These are phyloP conservation scores for Pterulicium gracile DNA, from an alignment of 1,284 basidiomycete species.

Conservation along the genomic window DNA sequence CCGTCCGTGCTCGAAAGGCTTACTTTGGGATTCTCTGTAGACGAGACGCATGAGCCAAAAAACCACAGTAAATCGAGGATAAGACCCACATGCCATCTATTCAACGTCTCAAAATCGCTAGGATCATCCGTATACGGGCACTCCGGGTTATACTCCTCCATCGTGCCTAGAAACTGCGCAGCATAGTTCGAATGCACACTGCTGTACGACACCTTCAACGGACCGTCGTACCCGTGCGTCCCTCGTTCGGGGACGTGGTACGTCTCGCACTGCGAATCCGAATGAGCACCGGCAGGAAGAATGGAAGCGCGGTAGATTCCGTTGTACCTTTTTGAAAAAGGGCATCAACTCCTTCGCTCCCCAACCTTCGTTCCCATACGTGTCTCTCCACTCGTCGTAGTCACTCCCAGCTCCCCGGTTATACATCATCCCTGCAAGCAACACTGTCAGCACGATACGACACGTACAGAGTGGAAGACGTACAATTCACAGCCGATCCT, in stretches of 20 bases:
- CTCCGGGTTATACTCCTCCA: constrained; percentile 30
- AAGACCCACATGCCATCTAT: constrained; percentile 34
- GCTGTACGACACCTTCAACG: constrained; percentile 14
- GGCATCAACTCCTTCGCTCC: background rate
- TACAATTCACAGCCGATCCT: constrained; percentile 51
- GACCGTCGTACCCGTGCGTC: constrained; percentile 40
- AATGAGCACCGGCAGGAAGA: background rate
- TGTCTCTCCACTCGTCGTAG: background rate
- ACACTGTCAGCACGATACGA: constrained; percentile 9
- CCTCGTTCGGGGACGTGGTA: background rate
- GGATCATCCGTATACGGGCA: constrained; percentile 28
- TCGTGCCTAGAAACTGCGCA: constrained; percentile 34
- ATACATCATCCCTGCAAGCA: background rate
- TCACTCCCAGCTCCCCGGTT: constrained; percentile 24
- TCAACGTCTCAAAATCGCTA: constrained; percentile 28
- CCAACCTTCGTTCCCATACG: background rate
- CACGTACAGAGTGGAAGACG: constrained; percentile 27
- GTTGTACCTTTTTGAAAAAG: background rate
- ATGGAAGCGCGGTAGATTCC: background rate
- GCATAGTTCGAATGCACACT: constrained; percentile 29
- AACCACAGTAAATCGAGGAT: too few relatives aligned
- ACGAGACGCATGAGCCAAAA: too few relatives aligned
- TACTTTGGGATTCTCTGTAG: too few relatives aligned
- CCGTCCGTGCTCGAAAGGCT: too few relatives aligned
- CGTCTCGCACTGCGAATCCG: background rate